Conservation (phyloP, 108 stramenopile species). For the Tribonema minus region DNA sequence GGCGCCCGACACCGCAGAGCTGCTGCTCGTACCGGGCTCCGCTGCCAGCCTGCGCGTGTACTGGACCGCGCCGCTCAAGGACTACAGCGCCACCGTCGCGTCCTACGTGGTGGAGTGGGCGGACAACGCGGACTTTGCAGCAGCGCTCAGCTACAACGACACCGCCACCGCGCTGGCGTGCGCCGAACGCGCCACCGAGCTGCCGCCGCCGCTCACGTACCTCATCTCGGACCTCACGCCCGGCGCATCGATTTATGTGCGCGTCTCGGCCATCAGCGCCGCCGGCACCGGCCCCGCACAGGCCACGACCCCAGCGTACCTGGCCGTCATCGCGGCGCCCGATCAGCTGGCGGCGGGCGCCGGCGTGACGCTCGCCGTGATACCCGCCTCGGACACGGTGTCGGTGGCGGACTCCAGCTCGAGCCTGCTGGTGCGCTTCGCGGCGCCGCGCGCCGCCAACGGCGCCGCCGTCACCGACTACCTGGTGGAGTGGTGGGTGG, state of each 20-base stretch:
- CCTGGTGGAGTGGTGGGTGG: constrained; percentile 68
- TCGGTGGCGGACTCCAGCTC: constrained; percentile 63
- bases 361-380: constrained; percentile 51
- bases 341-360: constrained; percentile 44
- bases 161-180: constrained; percentile 10
- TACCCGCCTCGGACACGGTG: constrained; percentile 53
- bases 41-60: constrained; percentile 48
- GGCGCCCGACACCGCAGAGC: constrained; percentile 53
- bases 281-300: constrained; percentile 53
- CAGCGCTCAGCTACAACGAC: no score
- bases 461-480: constrained; percentile 62
- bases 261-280: constrained; percentile 64
- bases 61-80: constrained; percentile 55
- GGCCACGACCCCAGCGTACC: constrained; percentile 3
- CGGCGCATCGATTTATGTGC: constrained; percentile 63
- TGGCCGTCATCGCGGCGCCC: constrained; percentile 58
- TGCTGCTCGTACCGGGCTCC: constrained; percentile 51
- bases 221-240: constrained; percentile 7
- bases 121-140: constrained; percentile 26
- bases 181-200: constrained; percentile 3
- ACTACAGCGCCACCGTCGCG: constrained; percentile 53
- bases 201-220: background rate
- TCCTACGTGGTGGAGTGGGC: constrained; percentile 5
- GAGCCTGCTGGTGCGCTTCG: constrained; percentile 63
- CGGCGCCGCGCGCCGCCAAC: constrained; percentile 49